Percentiles rank a stretch among this genome's conserved stretches.
Evolutionary conservation across 2,329 filamentous ascomycete species (phyloP).

Genomic region (Ophiostoma himal-ulmi): DNA sequence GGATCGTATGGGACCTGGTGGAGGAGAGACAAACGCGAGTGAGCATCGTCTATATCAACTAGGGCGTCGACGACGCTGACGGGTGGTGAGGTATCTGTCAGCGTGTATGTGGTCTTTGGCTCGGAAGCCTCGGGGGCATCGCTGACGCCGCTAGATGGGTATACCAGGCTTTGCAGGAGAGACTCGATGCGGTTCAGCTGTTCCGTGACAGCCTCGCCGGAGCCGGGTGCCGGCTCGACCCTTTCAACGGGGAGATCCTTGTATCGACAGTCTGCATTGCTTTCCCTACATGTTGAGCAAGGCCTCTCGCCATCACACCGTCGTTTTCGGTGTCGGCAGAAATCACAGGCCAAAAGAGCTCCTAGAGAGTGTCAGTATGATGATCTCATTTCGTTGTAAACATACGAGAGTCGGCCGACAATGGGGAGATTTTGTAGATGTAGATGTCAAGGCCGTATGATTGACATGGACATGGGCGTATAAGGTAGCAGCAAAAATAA

Average conservation of each 20-base stretch:
- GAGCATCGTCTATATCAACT: neutral
- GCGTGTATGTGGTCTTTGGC: neutral
- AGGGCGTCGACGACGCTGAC: neutral
- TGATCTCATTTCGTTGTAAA: neutral
- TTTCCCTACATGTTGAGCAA: conserved; percentile 37
- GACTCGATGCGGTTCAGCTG: conserved; percentile 37
- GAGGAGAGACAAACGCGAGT: neutral
- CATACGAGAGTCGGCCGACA: neutral
- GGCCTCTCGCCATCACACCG: conserved; percentile 37
- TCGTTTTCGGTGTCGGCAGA: conserved; percentile 37
- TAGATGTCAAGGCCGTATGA: neutral
- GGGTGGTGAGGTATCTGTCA: neutral
- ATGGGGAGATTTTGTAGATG: neutral
- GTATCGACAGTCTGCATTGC: conserved; percentile 38
- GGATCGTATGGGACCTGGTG: neutral
- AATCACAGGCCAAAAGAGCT: conserved; percentile 38
- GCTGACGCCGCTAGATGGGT: neutral
- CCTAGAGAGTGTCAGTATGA: conserved; percentile 28
- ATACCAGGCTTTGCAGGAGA: conserved; percentile 26
- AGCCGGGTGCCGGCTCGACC: conserved; percentile 22
- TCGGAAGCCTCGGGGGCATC: neutral
- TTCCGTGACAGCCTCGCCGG: conserved; percentile 33
- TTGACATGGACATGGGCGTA: neutral
- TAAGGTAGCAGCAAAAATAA: neutral
- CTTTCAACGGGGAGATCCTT: conserved; percentile 35